Evolutionary conservation across 1,284 basidiomycete genomes (phyloP), one percentile per base, ranked within the genome.

Genomic region (Vanrija humicola): DNA sequence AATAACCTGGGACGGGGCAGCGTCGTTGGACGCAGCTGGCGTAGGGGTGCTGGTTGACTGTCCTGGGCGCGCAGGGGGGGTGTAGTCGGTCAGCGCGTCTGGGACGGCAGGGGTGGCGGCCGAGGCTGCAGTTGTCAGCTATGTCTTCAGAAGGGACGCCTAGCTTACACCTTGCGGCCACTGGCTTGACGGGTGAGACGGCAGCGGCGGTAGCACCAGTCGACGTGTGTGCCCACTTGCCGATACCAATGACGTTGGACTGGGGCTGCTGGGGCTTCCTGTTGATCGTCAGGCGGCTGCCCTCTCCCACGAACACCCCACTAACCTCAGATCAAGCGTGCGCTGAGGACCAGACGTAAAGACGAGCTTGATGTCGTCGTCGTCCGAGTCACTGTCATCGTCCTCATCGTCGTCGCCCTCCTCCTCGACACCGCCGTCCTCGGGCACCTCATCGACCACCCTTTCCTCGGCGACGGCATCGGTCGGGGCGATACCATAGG

Each of bases 61-160:
- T 69, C 78, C 81, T 8, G 84, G 86, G 44, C 90, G 81, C 56
- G 88, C 83, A n/a, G 86, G 84, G 8, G 89, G 89, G 0, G 87
- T 91, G 74, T 95, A 94, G 76, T 95, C 92, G 9, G 91, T 93
- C 18, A 90, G 90, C 52, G 92, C 79, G 56, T 87, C 82, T 1
- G 34, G 12, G 2, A 12, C 34, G 5, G 34, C 12, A 15, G 34
- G 2, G 34, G 34, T 5, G 34, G 12, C 34, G 14, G 85, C 84
- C 46, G 79, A 81, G 10, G 81, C 79, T 25, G 52, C 46, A 3
- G 78, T 51, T 9, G 56, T 58, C 26, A 60, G 53, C 12, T 12
- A 10, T 3, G 6, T 14, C n/a, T 6, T 8, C 0, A 16, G n/a
- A 16, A 7, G 1, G 28, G 23, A 50, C 47, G n/a, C n/a, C n/a